Conservation (phyloP, 495 filamentous ascomycete species). For the Neurospora sp. region DNA sequence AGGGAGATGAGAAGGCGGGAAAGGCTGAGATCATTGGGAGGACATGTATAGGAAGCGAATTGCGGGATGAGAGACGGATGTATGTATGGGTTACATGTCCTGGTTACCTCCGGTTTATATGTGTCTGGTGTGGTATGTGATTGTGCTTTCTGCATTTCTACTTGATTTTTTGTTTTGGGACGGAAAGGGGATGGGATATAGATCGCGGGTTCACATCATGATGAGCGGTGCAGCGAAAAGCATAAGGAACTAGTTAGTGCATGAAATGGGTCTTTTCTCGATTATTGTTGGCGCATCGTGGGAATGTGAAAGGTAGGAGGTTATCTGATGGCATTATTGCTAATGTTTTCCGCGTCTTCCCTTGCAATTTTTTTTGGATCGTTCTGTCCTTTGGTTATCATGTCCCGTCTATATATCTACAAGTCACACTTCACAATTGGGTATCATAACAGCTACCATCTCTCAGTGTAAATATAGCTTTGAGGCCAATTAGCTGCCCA, state of each 20-base stretch:
- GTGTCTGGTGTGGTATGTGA: background rate
- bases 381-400: background rate
- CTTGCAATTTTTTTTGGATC: background rate
- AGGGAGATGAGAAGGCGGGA: background rate
- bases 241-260: background rate
- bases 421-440: background rate
- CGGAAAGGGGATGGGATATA: background rate
- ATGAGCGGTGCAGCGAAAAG: background rate
- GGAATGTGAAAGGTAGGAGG: background rate
- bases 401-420: background rate
- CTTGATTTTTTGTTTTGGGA: background rate
- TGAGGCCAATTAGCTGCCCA: background rate
- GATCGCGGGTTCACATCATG: background rate
- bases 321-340: background rate
- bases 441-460: background rate
- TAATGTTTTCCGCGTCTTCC: background rate
- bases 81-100: background rate
- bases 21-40: background rate
- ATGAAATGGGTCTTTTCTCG: background rate
- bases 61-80: background rate
- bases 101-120: background rate
- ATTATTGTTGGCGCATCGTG: background rate
- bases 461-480: background rate
- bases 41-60: background rate
- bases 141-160: background rate